Percentiles rank a stretch among this genome's conserved stretches.
Conservation (phyloP, 495 filamentous ascomycete species). For the Schizothecium vesticola region DNA sequence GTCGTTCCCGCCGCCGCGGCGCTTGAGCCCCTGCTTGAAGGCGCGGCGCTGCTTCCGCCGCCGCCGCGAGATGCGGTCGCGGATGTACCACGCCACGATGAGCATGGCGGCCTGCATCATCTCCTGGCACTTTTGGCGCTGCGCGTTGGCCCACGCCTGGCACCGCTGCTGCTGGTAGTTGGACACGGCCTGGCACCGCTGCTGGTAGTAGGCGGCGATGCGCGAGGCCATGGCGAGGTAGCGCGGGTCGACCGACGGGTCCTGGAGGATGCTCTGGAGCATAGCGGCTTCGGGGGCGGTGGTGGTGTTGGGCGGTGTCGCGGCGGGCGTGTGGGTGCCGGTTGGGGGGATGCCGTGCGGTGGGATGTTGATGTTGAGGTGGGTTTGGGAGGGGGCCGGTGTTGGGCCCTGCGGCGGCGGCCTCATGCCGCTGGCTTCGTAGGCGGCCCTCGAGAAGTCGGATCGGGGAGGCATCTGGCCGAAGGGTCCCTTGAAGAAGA, state of each 20-base stretch:
- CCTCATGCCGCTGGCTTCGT: constrained; percentile 7
- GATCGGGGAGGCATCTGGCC: constrained; percentile 6
- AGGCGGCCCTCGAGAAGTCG: constrained; percentile 4
- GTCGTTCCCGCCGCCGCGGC: background rate
- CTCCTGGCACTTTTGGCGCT: constrained; percentile 33
- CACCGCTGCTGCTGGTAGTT: constrained; percentile 35
- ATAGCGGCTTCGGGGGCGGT: background rate
- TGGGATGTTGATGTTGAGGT: constrained; percentile 1
- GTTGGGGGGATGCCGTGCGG: background rate
- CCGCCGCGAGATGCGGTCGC: constrained; percentile 30
- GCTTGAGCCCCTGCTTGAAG: constrained; percentile 23
- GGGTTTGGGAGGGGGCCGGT: background rate
- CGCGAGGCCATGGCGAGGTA: constrained; percentile 36
- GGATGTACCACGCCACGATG: constrained; percentile 35
- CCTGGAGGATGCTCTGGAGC: background rate
- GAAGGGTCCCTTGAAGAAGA: constrained; percentile 19
- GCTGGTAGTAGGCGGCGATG: constrained; percentile 34
- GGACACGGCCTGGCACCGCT: constrained; percentile 31
- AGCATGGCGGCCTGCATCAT: constrained; percentile 35
- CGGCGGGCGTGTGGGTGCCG: background rate
- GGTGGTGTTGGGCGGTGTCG: background rate
- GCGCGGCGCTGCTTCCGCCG: constrained; percentile 16
- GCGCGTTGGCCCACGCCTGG: constrained; percentile 31
- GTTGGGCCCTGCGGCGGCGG: background rate
- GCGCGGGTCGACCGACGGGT: constrained; percentile 22